Evolutionary conservation across 2,329 filamentous ascomycete species (phyloP), one percentile per base, ranked within the genome.

Genomic region (Aspergillus luchuensis): DNA sequence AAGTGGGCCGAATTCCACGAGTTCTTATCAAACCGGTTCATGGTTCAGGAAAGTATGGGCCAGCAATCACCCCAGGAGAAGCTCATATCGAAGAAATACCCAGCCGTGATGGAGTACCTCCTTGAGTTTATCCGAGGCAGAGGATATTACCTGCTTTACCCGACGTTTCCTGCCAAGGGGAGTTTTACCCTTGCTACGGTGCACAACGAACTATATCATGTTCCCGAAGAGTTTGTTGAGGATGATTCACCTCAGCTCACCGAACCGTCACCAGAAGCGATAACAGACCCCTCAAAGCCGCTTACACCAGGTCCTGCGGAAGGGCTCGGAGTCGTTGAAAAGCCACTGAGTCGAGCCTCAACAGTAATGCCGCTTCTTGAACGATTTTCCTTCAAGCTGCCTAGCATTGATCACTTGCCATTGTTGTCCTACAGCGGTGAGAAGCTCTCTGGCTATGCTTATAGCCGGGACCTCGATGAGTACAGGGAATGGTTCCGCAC

Each of bases 1-100:
- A 92, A 89, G 71, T 99, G 95, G 95, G 79, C 85, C 11, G 91
- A 96, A 67, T 83, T 97, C 8, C 92, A 97, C 72, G 85, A 87
- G 10, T 95, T 96, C 67, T 83, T 96, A 2, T 85, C 89, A 10
- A 83, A 85, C 51, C 81, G 88, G 6, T 78, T 93, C 8, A 66
- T 72, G 13, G 70, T 68, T 23, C 65, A 68, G 28, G 73, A 73
- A 63, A 66, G 50, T 23, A 49, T 53, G 21, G 36, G 58, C 59
- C 61, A 54, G 63, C 52, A 56, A 56, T 60, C 53, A 23, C 47
- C 64, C 21, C 61, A 66, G 21, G 63, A 68, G 15, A 91, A 90
- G 70, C 65, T 83, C 10, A 82, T 92, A n/a, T 87, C 87, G 52
- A 87, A 87, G 64, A 84, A 81, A 10, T 86, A 88, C 55, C 91